phyloP scores from a whole-genome alignment of 805 yeast genomes.

The Debaryomyces maramus region DNA sequence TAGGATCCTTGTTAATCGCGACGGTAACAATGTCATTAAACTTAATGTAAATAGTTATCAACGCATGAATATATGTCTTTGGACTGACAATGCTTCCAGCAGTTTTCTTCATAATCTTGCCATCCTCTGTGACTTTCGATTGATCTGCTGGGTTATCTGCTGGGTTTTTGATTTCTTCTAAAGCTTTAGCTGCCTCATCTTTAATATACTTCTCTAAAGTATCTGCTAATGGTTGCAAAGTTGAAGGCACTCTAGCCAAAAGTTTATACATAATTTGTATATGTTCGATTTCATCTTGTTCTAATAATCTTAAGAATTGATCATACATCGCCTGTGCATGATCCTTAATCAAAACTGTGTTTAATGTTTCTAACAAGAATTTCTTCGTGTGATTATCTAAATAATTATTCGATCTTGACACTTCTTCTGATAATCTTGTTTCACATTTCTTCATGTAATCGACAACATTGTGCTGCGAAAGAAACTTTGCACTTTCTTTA shows the following conservation, averaged over 20 bases:
- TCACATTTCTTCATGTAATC: conserved; percentile 90
- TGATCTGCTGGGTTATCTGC: conserved; percentile 22
- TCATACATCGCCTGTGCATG: conserved; percentile 76
- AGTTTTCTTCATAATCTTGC: conserved; percentile 17
- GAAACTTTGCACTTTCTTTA: conserved; percentile 64
- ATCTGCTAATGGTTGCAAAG: conserved; percentile 75
- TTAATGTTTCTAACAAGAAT: conserved; percentile 72
- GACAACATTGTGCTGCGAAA: conserved; percentile 76
- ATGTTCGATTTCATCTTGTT: conserved; percentile 68
- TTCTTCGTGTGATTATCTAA: conserved; percentile 85
- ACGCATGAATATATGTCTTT: conserved; percentile 72
- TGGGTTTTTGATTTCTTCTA: conserved; percentile 51
- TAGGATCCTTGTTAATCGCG: conserved; percentile 72
- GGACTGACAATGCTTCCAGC: conserved; percentile 55
- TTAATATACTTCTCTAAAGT: conserved; percentile 73
- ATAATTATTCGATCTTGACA: conserved; percentile 70
- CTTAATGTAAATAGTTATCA: conserved; percentile 67
- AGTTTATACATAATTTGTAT: conserved; percentile 75
- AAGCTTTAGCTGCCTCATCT: conserved; percentile 45
- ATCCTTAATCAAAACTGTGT: conserved; percentile 70
- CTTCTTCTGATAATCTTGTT: conserved; percentile 78
- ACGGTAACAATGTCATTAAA: conserved; percentile 62
- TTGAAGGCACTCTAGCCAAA: conserved; percentile 73
- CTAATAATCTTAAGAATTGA: conserved; percentile 74
- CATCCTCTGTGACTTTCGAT: conserved; percentile 12